phyloP scores from a whole-genome alignment of 768 basidiomycete genomes.

The Mycena belliarum region DNA sequence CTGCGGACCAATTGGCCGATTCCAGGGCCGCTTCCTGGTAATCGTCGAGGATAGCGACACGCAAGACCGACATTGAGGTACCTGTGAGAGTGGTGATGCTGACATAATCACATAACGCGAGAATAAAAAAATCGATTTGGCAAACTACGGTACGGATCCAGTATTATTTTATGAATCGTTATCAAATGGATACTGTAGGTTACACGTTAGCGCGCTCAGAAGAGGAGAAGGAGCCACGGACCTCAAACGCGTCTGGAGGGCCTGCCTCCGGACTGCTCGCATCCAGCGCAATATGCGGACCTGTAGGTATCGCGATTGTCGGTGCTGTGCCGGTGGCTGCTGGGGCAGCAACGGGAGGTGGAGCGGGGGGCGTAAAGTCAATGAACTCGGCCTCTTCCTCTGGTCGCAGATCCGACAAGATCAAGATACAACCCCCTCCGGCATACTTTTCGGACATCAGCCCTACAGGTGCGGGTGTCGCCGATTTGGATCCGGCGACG shows the following conservation, averaged over 20 bases:
- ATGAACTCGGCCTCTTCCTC: conserved; percentile 77
- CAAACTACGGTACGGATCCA: conserved; percentile 15
- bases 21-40: conserved; percentile 56
- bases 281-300: conserved; percentile 66
- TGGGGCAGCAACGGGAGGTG: conserved; percentile 30
- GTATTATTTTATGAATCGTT: conserved; percentile 51
- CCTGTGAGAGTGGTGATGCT: neutral
- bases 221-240: conserved; percentile 37
- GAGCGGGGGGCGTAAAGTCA: conserved; percentile 44
- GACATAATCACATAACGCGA: conserved; percentile 7
- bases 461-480: conserved; percentile 29
- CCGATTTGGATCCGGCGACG: conserved; percentile 29
- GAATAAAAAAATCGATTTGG: conserved; percentile 8
- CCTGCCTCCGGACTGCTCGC: conserved; percentile 72
- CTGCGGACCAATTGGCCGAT: conserved; percentile 53
- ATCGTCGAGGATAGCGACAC: conserved; percentile 62
- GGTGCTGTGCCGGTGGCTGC: conserved; percentile 29
- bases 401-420: conserved; percentile 74
- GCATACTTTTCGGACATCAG: conserved; percentile 60
- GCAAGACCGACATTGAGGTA: conserved; percentile 23
- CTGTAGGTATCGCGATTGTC: conserved; percentile 36
- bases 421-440: conserved; percentile 85
- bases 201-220: conserved; percentile 24
- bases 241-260: conserved; percentile 83
- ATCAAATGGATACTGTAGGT: conserved; percentile 73